Base-by-base conservation (phyloP, 225 moss, liverwort and hornwort genomes). In the Anthoceros angustus region DNA sequence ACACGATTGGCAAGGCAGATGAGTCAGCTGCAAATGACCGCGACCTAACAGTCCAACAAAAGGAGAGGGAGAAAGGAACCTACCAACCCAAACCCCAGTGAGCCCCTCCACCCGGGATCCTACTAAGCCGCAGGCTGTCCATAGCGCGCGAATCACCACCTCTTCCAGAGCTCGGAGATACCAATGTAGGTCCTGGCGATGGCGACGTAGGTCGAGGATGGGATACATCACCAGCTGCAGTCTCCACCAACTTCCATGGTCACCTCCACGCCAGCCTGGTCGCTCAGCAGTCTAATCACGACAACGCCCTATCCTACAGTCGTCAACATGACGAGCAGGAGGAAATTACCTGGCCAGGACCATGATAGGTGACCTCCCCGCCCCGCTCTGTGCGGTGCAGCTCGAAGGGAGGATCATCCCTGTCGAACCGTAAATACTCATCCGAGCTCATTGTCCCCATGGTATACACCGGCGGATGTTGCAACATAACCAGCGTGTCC, bases 301-400 rank as follows among this genome's bases (percentile, higher is more conserved):
- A 5, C 45, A 6, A 15, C 18, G 18, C 4, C 21, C 50, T 21
- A 16, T 55, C 4, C 3, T 21, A 55, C 21, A 15, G 21, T 55
- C 64, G 32, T 6, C 23, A 38, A 38, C 25, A 0, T 12, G 62
- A 21, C 11, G 10, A 25, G 12, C 38, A 25, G 38, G 10, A 39
- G 2, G 12, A 21, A 21, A 26, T 25, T 74, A 80, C 77, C 80
- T 78, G 92, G 63, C 92, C 86, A 48, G 89, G 92, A 66, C 92
- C 89, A 60, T 93, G 89, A 74, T 82, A 93, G 9, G 92, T 93
- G 40, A 93, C 86, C 81, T 93, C 92, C 63, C 92, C 89, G 69
- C 92, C 89, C 66, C 86, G 85, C 70, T 93, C 89, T 23, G 92
- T 93, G 42, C 77, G 21, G 80, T 80, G 77, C 42, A 81, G 70